Conservation (phyloP, 2,329 filamentous ascomycete genomes). For the Bipolaris sorokiniana region DNA sequence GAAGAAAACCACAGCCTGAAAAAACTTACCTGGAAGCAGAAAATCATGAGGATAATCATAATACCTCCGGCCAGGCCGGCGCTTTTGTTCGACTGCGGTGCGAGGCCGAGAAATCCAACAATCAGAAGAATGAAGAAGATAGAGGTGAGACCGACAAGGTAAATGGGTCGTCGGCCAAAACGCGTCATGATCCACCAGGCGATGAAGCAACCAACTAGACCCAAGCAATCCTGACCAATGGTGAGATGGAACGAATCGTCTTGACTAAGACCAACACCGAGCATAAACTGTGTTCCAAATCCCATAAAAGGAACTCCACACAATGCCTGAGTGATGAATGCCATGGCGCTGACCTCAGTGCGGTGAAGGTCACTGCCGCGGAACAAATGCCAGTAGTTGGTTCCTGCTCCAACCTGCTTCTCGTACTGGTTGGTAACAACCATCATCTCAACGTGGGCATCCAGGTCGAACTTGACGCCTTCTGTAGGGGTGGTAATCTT, state of each 20-base stretch:
- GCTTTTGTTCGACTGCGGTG: slow-evolving; percentile 43
- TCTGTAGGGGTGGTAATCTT: slow-evolving; percentile 63
- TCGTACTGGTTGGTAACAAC: slow-evolving; percentile 81
- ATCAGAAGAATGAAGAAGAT: slow-evolving; percentile 33
- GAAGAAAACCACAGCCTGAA: neutral
- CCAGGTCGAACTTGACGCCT: slow-evolving; percentile 47
- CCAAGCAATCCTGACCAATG: slow-evolving; percentile 31
- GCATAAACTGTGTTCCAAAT: slow-evolving; percentile 33
- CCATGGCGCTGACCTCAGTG: slow-evolving; percentile 69
- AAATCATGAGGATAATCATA: slow-evolving; percentile 34
- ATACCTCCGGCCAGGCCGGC: slow-evolving; percentile 50
- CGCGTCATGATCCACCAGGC: slow-evolving; percentile 81
- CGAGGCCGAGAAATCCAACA: slow-evolving; percentile 76
- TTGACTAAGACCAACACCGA: slow-evolving; percentile 30
- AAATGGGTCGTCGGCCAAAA: slow-evolving; percentile 75
- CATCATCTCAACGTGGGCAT: slow-evolving; percentile 80
- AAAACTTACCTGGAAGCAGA: slow-evolving; percentile 31
- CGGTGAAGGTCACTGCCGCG: slow-evolving; percentile 75
- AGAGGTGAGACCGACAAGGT: slow-evolving; percentile 64
- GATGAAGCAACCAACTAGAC: slow-evolving; percentile 66
- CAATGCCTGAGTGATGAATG: slow-evolving; percentile 52
- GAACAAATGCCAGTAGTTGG: slow-evolving; percentile 81
- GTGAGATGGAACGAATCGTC: slow-evolving; percentile 34
- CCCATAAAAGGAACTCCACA: slow-evolving; percentile 36
- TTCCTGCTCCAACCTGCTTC: slow-evolving; percentile 67